Percentiles rank a stretch among this genome's conserved stretches.
phyloP scores from a whole-genome alignment of 805 yeast genomes.

The Saturnispora zaruensis region DNA sequence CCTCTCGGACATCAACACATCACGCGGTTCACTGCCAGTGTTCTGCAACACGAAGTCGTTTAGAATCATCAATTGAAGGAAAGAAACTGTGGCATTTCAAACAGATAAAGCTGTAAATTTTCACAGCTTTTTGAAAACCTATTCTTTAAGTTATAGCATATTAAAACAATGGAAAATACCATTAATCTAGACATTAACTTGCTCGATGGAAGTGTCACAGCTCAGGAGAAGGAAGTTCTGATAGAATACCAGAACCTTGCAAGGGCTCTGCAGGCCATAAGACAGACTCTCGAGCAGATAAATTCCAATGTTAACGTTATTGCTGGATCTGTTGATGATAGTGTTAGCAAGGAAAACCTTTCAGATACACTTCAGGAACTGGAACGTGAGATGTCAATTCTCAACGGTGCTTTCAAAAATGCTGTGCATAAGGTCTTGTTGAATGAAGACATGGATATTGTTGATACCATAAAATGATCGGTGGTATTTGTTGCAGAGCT shows the following conservation, averaged over 20 bases:
- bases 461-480: not conserved
- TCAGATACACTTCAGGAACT: slow-evolving; percentile 1
- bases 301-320: slow-evolving; percentile 2
- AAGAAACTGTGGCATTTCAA: not conserved
- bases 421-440: slow-evolving; percentile 8
- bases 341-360: not conserved
- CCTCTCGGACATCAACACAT: slow-evolving; percentile 43
- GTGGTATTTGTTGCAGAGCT: not conserved
- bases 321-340: slow-evolving; percentile 4
- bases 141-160: not conserved
- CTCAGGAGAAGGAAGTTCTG: slow-evolving; percentile 1
- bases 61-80: not conserved
- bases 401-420: slow-evolving; percentile 6
- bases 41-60: slow-evolving; percentile 25
- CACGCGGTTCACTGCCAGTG: slow-evolving; percentile 42
- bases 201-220: not conserved
- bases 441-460: slow-evolving; percentile 1
- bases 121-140: not conserved
- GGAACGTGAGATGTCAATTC: not conserved
- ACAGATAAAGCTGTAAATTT: not conserved
- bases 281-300: slow-evolving; percentile 1
- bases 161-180: not conserved
- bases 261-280: not conserved
- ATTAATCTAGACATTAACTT: not conserved
- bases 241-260: slow-evolving; percentile 3